Evolutionary conservation across 306 rosid species (phyloP).

Genomic region (Dalbergia cultrata): DNA sequence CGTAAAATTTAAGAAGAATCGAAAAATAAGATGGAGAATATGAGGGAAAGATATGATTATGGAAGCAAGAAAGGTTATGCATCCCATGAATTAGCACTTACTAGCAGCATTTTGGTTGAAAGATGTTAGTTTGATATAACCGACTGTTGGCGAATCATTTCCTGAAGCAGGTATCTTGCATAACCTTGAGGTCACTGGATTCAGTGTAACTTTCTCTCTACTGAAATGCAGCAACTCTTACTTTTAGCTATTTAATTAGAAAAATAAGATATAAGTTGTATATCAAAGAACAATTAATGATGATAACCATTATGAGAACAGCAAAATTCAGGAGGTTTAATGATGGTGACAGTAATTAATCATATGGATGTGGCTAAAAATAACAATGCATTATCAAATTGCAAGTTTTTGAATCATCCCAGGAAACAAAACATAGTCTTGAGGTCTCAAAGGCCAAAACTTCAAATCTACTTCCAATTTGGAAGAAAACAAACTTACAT

Average conservation of each 20-base stretch:
- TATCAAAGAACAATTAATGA: conserved; percentile 22
- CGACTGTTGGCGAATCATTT: conserved; percentile 72
- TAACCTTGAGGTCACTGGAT: conserved; percentile 92
- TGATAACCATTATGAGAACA: conserved; percentile 9
- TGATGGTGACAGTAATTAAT: conserved; percentile 15
- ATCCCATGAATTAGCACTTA: conserved; percentile 51
- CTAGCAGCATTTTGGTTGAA: conserved; percentile 93
- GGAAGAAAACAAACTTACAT: conserved; percentile 58
- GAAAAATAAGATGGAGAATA: background rate
- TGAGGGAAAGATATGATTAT: background rate
- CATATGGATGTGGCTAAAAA: background rate
- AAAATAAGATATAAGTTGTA: background rate
- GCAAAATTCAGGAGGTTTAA: conserved; percentile 12
- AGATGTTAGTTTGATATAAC: conserved; percentile 87
- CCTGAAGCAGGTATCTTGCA: conserved; percentile 80
- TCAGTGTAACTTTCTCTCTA: conserved; percentile 87
- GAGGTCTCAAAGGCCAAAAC: conserved; percentile 28
- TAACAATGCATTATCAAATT: conserved; percentile 25
- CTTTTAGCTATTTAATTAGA: background rate
- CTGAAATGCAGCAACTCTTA: conserved; percentile 58
- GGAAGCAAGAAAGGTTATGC: conserved; percentile 35
- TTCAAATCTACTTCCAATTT: conserved; percentile 7
- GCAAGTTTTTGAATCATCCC: conserved; percentile 22
- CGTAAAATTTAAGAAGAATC: background rate
- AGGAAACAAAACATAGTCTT: conserved; percentile 13